These are phyloP conservation scores for Lathyrus oleraceus DNA, from an alignment of 306 rosid genomes.

Conservation along the genomic window DNA sequence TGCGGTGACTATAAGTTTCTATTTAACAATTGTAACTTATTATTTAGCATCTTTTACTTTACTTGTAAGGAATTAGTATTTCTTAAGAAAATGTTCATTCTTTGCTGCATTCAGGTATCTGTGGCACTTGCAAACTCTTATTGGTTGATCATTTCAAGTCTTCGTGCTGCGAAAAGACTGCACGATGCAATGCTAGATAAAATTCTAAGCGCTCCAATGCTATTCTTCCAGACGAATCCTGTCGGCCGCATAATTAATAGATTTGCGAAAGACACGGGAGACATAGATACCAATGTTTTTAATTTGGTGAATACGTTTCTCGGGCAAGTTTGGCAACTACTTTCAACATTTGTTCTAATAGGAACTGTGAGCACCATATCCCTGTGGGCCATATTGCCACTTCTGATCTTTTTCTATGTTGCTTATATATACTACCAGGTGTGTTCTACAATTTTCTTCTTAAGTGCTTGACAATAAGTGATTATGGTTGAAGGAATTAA, in stretches of 20 bases:
- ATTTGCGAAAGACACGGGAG: slow-evolving; percentile 80
- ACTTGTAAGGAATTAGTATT: slow-evolving; percentile 20
- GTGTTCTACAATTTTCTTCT: background rate
- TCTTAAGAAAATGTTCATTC: slow-evolving; percentile 22
- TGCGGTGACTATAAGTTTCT: background rate
- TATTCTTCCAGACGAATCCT: slow-evolving; percentile 90
- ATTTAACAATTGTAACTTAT: slow-evolving; percentile 23
- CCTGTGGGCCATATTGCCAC: slow-evolving; percentile 88
- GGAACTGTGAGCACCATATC: slow-evolving; percentile 85
- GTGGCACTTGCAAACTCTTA: slow-evolving; percentile 73
- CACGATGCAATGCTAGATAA: slow-evolving; percentile 62
- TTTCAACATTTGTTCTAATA: slow-evolving; percentile 79
- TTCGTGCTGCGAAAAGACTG: slow-evolving; percentile 67
- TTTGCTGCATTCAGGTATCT: slow-evolving; percentile 55
- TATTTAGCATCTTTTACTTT: slow-evolving; percentile 14
- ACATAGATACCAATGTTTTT: slow-evolving; percentile 70
- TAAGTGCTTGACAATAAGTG: too few relatives aligned
- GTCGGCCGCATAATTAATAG: slow-evolving; percentile 85
- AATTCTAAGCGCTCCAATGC: slow-evolving; percentile 75
- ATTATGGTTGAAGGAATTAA: background rate
- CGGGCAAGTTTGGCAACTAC: slow-evolving; percentile 78
- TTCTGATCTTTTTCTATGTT: slow-evolving; percentile 71
- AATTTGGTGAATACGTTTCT: slow-evolving; percentile 48
- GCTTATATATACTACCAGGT: slow-evolving; percentile 90
- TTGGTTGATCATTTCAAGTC: slow-evolving; percentile 77